phyloP scores from a whole-genome alignment of 2,329 filamentous ascomycete genomes.

The Trichophyton verrucosum region DNA sequence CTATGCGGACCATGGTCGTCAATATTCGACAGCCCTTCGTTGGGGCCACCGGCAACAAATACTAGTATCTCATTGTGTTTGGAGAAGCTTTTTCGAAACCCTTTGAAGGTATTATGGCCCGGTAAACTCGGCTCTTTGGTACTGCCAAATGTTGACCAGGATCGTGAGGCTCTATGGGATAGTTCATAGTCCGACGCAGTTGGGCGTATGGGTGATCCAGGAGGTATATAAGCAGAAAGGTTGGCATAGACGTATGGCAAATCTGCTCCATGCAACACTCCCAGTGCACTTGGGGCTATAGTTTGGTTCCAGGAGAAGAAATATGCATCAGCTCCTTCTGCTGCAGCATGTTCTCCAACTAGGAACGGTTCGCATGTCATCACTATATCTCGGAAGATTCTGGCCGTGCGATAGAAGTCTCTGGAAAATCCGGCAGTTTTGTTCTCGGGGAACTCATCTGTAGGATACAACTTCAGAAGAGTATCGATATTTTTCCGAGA shows the following conservation, averaged over 20 bases:
- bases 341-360: slow-evolving; percentile 30
- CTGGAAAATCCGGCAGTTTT: slow-evolving; percentile 26
- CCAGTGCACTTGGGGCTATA: slow-evolving; percentile 35
- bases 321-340: slow-evolving; percentile 32
- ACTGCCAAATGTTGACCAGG: slow-evolving; percentile 6
- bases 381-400: slow-evolving; percentile 41
- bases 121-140: neutral
- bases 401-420: slow-evolving; percentile 40
- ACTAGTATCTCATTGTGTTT: neutral
- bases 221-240: slow-evolving; percentile 32
- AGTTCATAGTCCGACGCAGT: neutral
- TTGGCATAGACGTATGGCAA: slow-evolving; percentile 43
- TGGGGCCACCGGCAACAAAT: slow-evolving; percentile 4
- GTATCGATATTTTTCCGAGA: neutral
- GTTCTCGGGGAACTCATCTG: slow-evolving; percentile 27
- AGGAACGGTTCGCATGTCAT: slow-evolving; percentile 39
- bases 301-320: slow-evolving; percentile 45
- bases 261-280: slow-evolving; percentile 42
- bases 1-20: neutral
- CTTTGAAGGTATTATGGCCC: slow-evolving; percentile 1
- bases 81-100: slow-evolving; percentile 3
- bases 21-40: slow-evolving; percentile 1
- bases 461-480: slow-evolving; percentile 3
- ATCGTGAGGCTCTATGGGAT: neutral
- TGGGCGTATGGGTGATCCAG: slow-evolving; percentile 6